A percentile compares a stretch with the other conserved stretches of the same genome.
These are phyloP conservation scores for Fraxinus sp. DNA, from an alignment of 305 asterid species.

Conservation along the genomic window DNA sequence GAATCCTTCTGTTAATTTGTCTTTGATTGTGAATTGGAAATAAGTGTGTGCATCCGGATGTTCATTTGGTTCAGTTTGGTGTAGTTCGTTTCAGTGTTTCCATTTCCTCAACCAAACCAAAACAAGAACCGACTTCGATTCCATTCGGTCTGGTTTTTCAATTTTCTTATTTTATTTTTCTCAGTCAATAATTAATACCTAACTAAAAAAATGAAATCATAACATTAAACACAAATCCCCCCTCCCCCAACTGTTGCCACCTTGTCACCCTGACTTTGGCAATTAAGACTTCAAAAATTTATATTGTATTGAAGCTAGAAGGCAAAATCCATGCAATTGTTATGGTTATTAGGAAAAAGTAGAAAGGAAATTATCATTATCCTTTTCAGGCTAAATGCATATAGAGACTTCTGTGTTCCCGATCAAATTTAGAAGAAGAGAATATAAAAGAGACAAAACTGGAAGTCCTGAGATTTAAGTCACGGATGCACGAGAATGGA, in stretches of 20 bases:
- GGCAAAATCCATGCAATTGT: neutral
- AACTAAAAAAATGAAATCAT: neutral
- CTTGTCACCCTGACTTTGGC: neutral
- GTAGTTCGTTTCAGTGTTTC: neutral
- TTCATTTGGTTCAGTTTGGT: neutral
- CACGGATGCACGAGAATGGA: neutral
- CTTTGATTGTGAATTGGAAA: slow-evolving; percentile 1
- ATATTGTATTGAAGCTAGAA: neutral
- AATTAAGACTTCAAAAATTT: neutral
- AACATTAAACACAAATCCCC: neutral
- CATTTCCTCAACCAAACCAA: neutral
- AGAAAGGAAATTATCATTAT: neutral
- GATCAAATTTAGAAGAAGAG: neutral
- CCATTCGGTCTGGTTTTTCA: neutral
- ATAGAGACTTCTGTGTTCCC: neutral
- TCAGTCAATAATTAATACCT: neutral
- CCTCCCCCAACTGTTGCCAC: neutral
- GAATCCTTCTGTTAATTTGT: slow-evolving; percentile 15
- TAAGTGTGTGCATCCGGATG: neutral
- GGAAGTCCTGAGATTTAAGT: neutral
- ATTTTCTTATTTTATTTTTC: neutral
- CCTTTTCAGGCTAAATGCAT: neutral
- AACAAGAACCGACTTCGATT: neutral
- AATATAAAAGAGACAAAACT: neutral
- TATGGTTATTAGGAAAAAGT: neutral